phyloP scores from a whole-genome alignment of 1,139 yeast species.

The Candida pseudoviswanathii region DNA sequence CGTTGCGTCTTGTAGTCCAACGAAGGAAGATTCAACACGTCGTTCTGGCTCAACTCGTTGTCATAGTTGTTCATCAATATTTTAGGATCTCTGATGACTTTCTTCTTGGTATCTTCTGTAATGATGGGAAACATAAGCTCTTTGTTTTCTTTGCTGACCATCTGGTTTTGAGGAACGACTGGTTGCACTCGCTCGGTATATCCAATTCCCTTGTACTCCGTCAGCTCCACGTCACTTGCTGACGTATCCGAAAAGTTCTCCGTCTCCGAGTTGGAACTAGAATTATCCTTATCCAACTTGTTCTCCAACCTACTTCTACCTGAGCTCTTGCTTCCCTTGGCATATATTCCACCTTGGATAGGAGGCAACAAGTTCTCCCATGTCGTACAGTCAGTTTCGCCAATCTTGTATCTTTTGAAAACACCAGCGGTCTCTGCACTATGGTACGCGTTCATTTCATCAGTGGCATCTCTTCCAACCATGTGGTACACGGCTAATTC shows the following conservation, averaged over 20 bases:
- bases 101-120: slow-evolving; percentile 4
- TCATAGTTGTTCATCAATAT: slow-evolving; percentile 59
- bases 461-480: slow-evolving; percentile 89
- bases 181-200: slow-evolving; percentile 46
- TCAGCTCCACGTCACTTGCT: slow-evolving; percentile 7
- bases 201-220: slow-evolving; percentile 27
- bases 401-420: slow-evolving; percentile 63
- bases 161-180: slow-evolving; percentile 49
- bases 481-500: slow-evolving; percentile 80
- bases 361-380: slow-evolving; percentile 87
- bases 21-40: slow-evolving; percentile 58
- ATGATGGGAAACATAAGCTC: slow-evolving; percentile 39
- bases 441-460: slow-evolving; percentile 87
- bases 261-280: slow-evolving; percentile 16
- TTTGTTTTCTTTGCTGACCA: slow-evolving; percentile 40
- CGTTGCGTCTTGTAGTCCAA: slow-evolving; percentile 71
- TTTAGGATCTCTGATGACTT: slow-evolving; percentile 54
- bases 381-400: slow-evolving; percentile 52
- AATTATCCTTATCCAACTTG: slow-evolving; percentile 19
- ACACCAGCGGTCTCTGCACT: slow-evolving; percentile 53
- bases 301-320: slow-evolving; percentile 16
- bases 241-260: slow-evolving; percentile 19
- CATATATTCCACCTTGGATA: slow-evolving; percentile 75
- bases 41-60: slow-evolving; percentile 52
- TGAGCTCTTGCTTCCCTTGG: slow-evolving; percentile 3